phyloP scores from a whole-genome alignment of 2,329 filamentous ascomycete species.

The Arthrinium phaeospermum region DNA sequence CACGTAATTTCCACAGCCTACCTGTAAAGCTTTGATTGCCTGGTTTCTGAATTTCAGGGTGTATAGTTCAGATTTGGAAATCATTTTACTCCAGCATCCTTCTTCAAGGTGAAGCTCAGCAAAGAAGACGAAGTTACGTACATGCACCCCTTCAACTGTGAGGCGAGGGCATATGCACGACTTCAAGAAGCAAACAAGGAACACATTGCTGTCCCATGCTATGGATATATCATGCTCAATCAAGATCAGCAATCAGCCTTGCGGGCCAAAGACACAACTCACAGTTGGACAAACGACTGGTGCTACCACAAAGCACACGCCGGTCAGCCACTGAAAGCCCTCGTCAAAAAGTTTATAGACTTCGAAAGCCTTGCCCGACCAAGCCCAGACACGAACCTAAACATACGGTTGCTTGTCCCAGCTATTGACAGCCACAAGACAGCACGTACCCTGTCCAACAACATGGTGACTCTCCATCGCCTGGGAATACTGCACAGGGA shows the following conservation, averaged over 20 bases:
- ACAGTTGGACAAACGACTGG: conserved; percentile 20
- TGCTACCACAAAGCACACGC: background rate
- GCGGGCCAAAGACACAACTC: background rate
- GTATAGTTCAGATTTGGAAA: conserved; percentile 19
- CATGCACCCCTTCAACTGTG: conserved; percentile 22
- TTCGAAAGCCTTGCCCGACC: background rate
- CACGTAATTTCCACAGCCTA: too few relatives aligned
- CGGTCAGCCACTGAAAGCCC: background rate
- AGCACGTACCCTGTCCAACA: background rate
- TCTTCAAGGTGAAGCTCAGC: background rate
- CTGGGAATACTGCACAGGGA: conserved; percentile 7
- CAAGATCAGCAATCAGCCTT: background rate
- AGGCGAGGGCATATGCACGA: conserved; percentile 20
- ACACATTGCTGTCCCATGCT: conserved; percentile 3
- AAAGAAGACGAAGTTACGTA: conserved; percentile 10
- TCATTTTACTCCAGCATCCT: background rate
- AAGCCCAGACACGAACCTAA: background rate
- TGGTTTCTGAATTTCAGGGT: too few relatives aligned
- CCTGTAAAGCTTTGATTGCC: too few relatives aligned
- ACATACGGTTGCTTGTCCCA: background rate
- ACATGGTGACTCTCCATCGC: background rate
- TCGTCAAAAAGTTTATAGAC: conserved; percentile 21
- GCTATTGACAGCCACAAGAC: background rate
- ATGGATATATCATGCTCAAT: conserved; percentile 17
- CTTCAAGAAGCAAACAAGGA: conserved; percentile 20